Base-by-base conservation (phyloP, 495 filamentous ascomycete species). In the Tuber magnatum region DNA sequence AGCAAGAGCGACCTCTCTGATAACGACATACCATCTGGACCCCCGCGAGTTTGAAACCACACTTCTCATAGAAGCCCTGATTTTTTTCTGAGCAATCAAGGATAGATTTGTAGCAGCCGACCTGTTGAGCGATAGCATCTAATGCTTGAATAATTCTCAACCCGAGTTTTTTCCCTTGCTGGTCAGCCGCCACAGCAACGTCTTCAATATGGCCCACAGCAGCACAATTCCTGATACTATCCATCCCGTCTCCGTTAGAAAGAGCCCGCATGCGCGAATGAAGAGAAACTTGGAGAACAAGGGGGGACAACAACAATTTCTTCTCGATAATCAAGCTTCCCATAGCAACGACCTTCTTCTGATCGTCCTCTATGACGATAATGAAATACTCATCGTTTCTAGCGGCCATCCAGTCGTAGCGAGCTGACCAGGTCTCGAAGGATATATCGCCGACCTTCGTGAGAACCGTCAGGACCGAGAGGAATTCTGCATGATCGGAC, bases 61-160 rank as follows among this genome's bases (percentile, higher is more conserved):
- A 99, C 88, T 99, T 99, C 79, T 97, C 89, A 84, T 99, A 99
- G 86, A 99, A 99, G 24, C 94, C 95, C 85, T 97, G 93, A 84
- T 99, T 99, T 79, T 91, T 85, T 82, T 93, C 91, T 14, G 88
- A 91, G 83, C 91, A 93, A 77, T 93, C 91, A 41, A 93, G 86
- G 73, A 93, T 93, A 40, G 86, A 88, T 75, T 84, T 84, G 71
- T 84, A 84, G 68, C 83, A 84, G 22, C 83, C 83, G 6, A 78
- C 77, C 44, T 82, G 74, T 74, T 82, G 68, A 32, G 80, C 83
- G 68, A 84, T 80, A 75, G 73, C 91, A 85, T 98, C 95, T 81
- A 99, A 88, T 6, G 95, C 93, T 86, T 98, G 92, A 80, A 99
- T 98, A 73, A 99, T 90, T 75, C 92, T 88, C 83, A 97, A 85